Base-by-base conservation (phyloP, 768 basidiomycete species). In the Butyriboletus loyo region DNA sequence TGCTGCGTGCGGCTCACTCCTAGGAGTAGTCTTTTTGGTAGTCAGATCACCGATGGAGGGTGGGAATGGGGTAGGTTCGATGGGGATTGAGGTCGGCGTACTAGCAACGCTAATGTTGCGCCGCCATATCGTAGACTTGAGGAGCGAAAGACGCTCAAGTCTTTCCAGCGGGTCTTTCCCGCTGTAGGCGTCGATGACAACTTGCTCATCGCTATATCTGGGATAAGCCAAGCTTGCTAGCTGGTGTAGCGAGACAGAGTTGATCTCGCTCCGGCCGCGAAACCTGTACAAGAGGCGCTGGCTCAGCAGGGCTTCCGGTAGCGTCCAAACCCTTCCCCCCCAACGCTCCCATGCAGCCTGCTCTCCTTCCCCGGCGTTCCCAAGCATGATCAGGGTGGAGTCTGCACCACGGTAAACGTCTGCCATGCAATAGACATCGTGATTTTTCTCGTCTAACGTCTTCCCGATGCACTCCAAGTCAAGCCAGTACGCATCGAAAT, bases 101-200 rank as follows among this genome's bases (percentile, higher is more conserved):
- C 35, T 27, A n/a, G 34, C 14, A 1, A 10, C 13, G 1, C 4
- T n/a, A 14, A 51, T 22, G 2, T 19, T 44, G 10, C 61, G 57
- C 17, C 51, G 46, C 61, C 60, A 62, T 17, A 62, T 59, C 3
- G 61, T 61, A 15, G 41, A 31, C 31, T 62, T 62, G 11, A 62
- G 32, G 44, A 53, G 42, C 7, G 52, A 51, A 21, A 62, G 43
- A 7, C 57, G 61, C 42, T 62, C 57, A 14, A 62, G 31, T 28
- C 61, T 54, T 31, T 38, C 37, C 19, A 38, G 37, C 19, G 53
- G 56, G 37, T 62, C 61, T 17, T 43, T 62, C 9, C 60, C 61
- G 13, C 60, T 46, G 22, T 62, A 62, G 2, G 53, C 53, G 11
- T 62, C 50, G 34, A 62, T 51, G 46, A 62, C 58, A 1, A 57